Base-by-base conservation (phyloP, 176 grass and related monocot genomes). In the Eragrostis nindensis region DNA sequence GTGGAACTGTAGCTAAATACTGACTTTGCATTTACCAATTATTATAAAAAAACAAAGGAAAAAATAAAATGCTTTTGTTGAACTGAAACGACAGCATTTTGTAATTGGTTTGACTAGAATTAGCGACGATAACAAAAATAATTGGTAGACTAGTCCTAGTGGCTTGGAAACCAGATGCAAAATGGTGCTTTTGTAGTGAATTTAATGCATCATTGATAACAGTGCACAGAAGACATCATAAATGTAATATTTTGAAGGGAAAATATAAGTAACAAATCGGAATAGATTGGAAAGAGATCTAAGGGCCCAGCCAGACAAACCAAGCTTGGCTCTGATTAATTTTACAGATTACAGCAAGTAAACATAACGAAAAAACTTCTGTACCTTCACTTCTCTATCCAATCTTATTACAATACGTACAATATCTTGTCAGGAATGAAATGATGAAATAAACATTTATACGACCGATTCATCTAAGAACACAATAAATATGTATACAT, bases 361-460 rank as follows among this genome's bases (percentile, higher is more conserved):
- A 85, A 71, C 29, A 24, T 72, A 47, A 85, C 26, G 26, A 3
- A 16, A 68, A 66, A 73, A 26, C 30, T 86, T 86, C 61, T 90
- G 83, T 82, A 82, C 68, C 78, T 73, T 73, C 73, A 78, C 32
- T 38, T 73, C 43, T 73, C 22, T 71, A 57, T 85, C 78, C 32
- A 78, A 78, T 50, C 66, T 86, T 90, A 86, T 82, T 82, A 90
- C 83, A 86, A 53, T 74, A 78, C 78, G 82, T 46, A 89, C 53
- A 84, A 59, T 22, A 86, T 60, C 50, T 44, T 86, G 49, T 7
- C 41, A 67, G 60, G 59, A 55, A 78, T 74, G 49, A 86, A 86
- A 66, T 76, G 49, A 62, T 75, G 78, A 66, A 59, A 75, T 52
- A 60, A 77, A 73, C 67, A 78, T 82, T 41, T 78, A 82, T 57